A percentile compares a stretch with the other conserved stretches of the same genome.
These are phyloP conservation scores for Pestalotiopsis sp. DNA, from an alignment of 2,329 filamentous ascomycete genomes.

Conservation along the genomic window DNA sequence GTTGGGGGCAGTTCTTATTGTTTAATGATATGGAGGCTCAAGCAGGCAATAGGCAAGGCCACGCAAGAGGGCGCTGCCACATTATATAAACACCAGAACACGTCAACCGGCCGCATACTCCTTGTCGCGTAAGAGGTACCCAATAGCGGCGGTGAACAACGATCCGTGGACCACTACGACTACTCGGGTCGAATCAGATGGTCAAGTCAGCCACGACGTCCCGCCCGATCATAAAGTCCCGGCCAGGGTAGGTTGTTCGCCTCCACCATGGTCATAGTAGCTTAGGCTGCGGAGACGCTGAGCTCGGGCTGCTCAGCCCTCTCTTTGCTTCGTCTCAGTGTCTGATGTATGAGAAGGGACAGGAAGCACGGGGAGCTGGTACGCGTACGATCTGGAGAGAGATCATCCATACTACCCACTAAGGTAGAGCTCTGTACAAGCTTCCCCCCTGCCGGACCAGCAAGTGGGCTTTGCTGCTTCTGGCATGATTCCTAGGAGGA, in stretches of 20 bases:
- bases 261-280: not conserved
- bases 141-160: not conserved
- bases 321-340: not conserved
- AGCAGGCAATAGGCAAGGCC: not conserved
- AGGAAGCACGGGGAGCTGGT: not conserved
- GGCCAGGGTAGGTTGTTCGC: not conserved
- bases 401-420: not conserved
- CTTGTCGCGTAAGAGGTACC: not conserved
- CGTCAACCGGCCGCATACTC: not conserved
- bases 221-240: not conserved
- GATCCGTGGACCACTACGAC: not conserved
- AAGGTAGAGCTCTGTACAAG: not conserved
- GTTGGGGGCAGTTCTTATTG: not conserved
- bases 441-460: not conserved
- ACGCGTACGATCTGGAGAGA: not conserved
- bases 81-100: not conserved
- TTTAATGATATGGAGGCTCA: not conserved
- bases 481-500: not conserved
- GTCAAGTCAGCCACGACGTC: not conserved
- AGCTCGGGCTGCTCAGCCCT: not conserved
- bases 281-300: not conserved
- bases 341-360: not conserved
- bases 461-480: conserved; percentile 5
- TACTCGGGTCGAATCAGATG: not conserved
- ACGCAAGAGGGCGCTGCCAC: not conserved